Evolutionary conservation across 2,329 filamentous ascomycete species (phyloP).

Genomic region (Alternaria brassicae): DNA sequence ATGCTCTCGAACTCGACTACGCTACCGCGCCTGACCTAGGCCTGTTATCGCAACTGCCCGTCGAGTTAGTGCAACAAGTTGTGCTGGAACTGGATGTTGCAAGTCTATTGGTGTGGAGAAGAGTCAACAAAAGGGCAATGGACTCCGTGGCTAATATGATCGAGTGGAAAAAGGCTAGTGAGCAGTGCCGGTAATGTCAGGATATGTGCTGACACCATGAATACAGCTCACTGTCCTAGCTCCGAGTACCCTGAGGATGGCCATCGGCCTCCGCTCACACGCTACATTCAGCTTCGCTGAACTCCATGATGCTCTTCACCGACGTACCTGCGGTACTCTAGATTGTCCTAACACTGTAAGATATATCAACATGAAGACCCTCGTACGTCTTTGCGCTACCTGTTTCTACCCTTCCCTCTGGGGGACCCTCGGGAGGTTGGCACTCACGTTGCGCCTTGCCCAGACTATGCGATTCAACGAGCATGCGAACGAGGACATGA

Average conservation of each 20-base stretch:
- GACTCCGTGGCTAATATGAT: neutral
- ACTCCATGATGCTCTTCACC: neutral
- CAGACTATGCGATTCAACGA: neutral
- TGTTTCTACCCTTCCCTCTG: neutral
- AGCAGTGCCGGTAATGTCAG: neutral
- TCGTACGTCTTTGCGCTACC: neutral
- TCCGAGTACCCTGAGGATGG: neutral
- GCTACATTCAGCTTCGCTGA: neutral
- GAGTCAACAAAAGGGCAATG: neutral
- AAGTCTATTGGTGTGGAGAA: neutral
- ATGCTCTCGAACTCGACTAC: neutral
- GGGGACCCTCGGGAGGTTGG: neutral
- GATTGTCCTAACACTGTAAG: neutral
- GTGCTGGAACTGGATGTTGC: neutral
- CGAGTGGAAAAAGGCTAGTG: neutral
- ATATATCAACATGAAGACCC: neutral
- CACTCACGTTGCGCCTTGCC: neutral
- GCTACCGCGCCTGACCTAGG: neutral
- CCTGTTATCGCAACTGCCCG: neutral
- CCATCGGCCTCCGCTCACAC: neutral
- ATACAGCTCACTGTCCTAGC: neutral
- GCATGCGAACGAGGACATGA: neutral
- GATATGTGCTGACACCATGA: neutral
- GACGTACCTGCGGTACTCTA: neutral
- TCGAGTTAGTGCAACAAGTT: neutral